These are phyloP conservation scores for Cerioporus squamosus DNA, from an alignment of 1,284 basidiomycete genomes.

Conservation along the genomic window DNA sequence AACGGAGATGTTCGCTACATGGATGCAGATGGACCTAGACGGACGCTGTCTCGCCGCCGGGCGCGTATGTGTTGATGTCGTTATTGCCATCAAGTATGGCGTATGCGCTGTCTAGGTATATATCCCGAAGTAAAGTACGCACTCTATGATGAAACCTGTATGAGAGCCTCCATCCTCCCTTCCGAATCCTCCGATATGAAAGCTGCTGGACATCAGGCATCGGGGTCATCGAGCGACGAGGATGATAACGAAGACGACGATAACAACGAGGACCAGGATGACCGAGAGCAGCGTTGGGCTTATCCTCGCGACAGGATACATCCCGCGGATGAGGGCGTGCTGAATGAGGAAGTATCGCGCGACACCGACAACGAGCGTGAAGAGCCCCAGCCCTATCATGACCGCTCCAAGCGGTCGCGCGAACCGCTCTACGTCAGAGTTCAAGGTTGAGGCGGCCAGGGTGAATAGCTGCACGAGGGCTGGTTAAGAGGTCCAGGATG, in stretches of 20 bases:
- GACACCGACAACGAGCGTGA: constrained; percentile 54
- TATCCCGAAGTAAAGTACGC: background rate
- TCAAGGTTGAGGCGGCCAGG: constrained; percentile 38
- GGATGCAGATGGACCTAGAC: too few relatives aligned
- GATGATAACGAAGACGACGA: constrained; percentile 54
- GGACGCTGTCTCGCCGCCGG: too few relatives aligned
- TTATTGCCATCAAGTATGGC: background rate
- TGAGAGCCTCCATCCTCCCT: background rate
- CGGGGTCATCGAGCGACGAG: constrained; percentile 33
- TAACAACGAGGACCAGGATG: constrained; percentile 47
- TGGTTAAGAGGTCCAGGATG: constrained; percentile 20
- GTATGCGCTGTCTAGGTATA: background rate
- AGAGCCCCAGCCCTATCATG: constrained; percentile 52
- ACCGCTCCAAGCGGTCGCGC: constrained; percentile 60
- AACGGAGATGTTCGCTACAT: too few relatives aligned
- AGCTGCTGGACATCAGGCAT: background rate
- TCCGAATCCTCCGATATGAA: too few relatives aligned
- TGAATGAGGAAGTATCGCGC: constrained; percentile 61
- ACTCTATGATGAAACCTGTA: background rate
- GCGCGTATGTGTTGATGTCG: background rate
- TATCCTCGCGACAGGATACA: constrained; percentile 59
- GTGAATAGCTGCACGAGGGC: constrained; percentile 64
- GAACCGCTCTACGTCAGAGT: constrained; percentile 40
- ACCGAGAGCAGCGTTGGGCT: constrained; percentile 49
- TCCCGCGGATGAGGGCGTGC: constrained; percentile 52